Percentiles rank a stretch among this genome's conserved stretches.
phyloP scores from a whole-genome alignment of 1,284 basidiomycete species.

The Ceratobasidium sp. region DNA sequence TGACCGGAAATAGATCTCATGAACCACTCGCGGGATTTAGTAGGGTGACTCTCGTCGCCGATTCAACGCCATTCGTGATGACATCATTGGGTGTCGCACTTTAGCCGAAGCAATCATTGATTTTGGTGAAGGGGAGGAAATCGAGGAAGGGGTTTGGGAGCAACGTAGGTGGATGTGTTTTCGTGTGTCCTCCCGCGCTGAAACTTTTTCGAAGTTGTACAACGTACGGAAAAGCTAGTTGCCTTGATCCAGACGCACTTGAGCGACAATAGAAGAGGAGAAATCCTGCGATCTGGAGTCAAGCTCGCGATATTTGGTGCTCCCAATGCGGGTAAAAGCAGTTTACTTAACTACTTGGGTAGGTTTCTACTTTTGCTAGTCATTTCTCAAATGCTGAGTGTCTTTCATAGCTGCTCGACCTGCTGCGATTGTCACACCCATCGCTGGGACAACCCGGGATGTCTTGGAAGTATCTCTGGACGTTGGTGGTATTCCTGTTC shows the following conservation, averaged over 20 bases:
- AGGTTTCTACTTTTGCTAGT: not conserved
- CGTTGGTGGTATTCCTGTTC: constrained; percentile 83
- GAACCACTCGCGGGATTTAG: constrained; percentile 7
- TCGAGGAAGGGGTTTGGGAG: constrained; percentile 78
- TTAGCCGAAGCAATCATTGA: constrained; percentile 89
- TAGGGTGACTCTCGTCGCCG: constrained; percentile 69
- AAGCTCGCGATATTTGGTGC: constrained; percentile 87
- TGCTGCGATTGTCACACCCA: constrained; percentile 86
- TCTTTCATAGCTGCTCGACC: constrained; percentile 76
- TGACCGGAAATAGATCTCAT: not conserved
- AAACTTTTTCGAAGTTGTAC: constrained; percentile 58
- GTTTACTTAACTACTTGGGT: constrained; percentile 84
- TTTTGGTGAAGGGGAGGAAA: constrained; percentile 88
- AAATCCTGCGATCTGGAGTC: constrained; percentile 84
- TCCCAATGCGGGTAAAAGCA: constrained; percentile 90
- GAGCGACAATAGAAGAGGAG: constrained; percentile 76
- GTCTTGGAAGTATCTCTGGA: constrained; percentile 85
- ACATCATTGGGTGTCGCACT: constrained; percentile 76
- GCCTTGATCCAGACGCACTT: constrained; percentile 66
- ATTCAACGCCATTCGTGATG: constrained; percentile 70
- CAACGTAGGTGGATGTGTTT: constrained; percentile 59
- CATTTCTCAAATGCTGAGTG: constrained; percentile 29
- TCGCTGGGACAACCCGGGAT: constrained; percentile 89
- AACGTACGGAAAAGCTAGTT: constrained; percentile 61
- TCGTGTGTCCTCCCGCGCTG: not conserved